Conservation (phyloP, 352 stramenopile species). For the Lagenidium sp. region DNA sequence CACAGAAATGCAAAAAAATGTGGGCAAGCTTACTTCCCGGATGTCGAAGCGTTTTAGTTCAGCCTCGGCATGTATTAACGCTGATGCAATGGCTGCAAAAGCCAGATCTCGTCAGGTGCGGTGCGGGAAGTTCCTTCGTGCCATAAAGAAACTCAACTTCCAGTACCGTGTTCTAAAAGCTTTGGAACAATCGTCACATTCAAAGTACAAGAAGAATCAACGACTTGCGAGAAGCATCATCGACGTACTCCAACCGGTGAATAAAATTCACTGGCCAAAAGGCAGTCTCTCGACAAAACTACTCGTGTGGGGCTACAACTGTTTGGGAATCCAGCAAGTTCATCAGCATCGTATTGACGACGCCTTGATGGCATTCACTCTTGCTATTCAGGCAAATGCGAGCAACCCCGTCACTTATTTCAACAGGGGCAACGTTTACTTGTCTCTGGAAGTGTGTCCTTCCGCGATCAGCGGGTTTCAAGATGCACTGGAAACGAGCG, state of each 20-base stretch:
- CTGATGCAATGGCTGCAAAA: slow-evolving; percentile 1
- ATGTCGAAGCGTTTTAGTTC: too few species aligned
- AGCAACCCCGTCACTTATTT: slow-evolving; percentile 27
- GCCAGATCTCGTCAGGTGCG: slow-evolving; percentile 6
- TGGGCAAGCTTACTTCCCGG: too few species aligned
- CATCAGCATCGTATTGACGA: slow-evolving; percentile 24
- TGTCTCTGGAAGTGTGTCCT: slow-evolving; percentile 22
- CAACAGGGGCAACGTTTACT: slow-evolving; percentile 43
- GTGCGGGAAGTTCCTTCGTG: slow-evolving; percentile 19
- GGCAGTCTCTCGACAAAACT: slow-evolving; percentile 30
- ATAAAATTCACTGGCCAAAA: slow-evolving; percentile 19
- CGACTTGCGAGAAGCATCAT: slow-evolving; percentile 14
- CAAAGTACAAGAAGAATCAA: slow-evolving; percentile 31
- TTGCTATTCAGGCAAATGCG: slow-evolving; percentile 37
- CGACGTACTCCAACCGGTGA: slow-evolving; percentile 13
- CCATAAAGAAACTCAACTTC: slow-evolving; percentile 33
- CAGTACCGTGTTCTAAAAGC: slow-evolving; percentile 34
- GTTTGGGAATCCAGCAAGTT: slow-evolving; percentile 22
- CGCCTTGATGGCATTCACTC: slow-evolving; percentile 37
- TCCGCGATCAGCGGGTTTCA: slow-evolving; percentile 34
- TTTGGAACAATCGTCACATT: slow-evolving; percentile 17
- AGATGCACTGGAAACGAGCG: slow-evolving; percentile 35
- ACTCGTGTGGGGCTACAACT: slow-evolving; percentile 47
- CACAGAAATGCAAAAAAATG: too few species aligned
- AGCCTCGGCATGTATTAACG: too few species aligned